Percentiles rank a stretch among this genome's conserved stretches.
Evolutionary conservation across 1,139 yeast species (phyloP).

Genomic region (Hanseniaspora gamundiae): DNA sequence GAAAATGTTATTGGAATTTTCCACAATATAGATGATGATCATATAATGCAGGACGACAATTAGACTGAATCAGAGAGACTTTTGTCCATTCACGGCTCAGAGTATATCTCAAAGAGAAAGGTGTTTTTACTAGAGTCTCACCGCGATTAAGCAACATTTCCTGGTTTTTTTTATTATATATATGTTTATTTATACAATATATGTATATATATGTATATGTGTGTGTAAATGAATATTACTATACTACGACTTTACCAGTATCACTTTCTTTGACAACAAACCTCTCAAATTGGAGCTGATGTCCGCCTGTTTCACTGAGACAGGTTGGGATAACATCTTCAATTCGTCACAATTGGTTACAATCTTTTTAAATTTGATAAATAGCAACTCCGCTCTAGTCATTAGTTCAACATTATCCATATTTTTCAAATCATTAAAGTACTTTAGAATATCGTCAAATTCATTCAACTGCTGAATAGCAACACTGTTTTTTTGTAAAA

Average conservation of each 20-base stretch:
- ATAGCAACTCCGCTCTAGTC: slow-evolving; percentile 70
- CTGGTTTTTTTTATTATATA: too few relatives aligned
- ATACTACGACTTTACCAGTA: background rate
- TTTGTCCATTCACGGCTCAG: background rate
- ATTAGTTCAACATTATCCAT: slow-evolving; percentile 64
- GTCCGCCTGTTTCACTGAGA: background rate
- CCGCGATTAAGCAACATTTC: background rate
- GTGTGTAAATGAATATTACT: too few relatives aligned
- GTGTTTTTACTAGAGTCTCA: background rate
- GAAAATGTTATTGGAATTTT: slow-evolving; percentile 29
- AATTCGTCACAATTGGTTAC: background rate
- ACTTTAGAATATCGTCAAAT: slow-evolving; percentile 86
- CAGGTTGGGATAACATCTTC: background rate
- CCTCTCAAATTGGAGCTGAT: background rate
- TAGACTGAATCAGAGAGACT: background rate
- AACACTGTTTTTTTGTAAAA: slow-evolving; percentile 74
- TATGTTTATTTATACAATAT: too few relatives aligned
- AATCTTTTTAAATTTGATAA: slow-evolving; percentile 19
- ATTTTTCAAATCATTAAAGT: slow-evolving; percentile 77
- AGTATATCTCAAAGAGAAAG: background rate
- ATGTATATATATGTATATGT: too few relatives aligned
- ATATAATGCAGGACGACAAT: background rate
- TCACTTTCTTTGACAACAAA: background rate
- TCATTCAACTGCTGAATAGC: slow-evolving; percentile 57
- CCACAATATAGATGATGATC: slow-evolving; percentile 29